Evolutionary conservation across 2,329 filamentous ascomycete species (phyloP), one percentile per base, ranked within the genome.

Genomic region (Ophiosphaerella herpotricha): DNA sequence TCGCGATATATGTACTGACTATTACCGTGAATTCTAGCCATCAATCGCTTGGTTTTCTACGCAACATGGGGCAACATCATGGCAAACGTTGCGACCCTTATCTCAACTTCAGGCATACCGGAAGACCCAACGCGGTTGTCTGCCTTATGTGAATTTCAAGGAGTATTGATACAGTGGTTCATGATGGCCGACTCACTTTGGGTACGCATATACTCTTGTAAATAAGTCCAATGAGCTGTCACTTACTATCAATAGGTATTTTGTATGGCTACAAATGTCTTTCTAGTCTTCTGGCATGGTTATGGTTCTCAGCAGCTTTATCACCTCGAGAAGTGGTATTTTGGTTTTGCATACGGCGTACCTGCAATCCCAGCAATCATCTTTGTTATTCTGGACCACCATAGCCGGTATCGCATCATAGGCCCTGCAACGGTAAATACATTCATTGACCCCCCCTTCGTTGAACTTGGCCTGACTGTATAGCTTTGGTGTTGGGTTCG

Each of bases 21-120:
- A 21, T 18, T 5, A 14, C 9, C 21, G 7, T 11, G 26, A 29
- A 7, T 11, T 29, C 3, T 12, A 54, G 47, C 90, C n/a, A 91
- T 94, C 75, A 94, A 94, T 66, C 82, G 90, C 14, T 80, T 95
- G 0, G 86, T 93, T 8, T 93, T 95, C 71, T 94, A 88, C 69
- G 90, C 90, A 6, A 88, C 88, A 0, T 88, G 90, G 65, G 90
- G 90, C 7, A 95, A 96, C 64, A 80, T 93, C 61, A 78, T 91
- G 72, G 84, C 84, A 54, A 93, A 91, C 68, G 81, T 90, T 14
- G 89, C 86, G 1, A 91, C 90, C 0, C 72, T 93, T 31, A 89
- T 93, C 64, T 85, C 87, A 0, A 80, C 82, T 32, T 78, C 81
- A 1, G 88, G 84, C 34, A 74, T 90, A 6, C 58, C 65, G 2